phyloP scores from a whole-genome alignment of 345 rosid genomes.

The Salix koriyanagi region DNA sequence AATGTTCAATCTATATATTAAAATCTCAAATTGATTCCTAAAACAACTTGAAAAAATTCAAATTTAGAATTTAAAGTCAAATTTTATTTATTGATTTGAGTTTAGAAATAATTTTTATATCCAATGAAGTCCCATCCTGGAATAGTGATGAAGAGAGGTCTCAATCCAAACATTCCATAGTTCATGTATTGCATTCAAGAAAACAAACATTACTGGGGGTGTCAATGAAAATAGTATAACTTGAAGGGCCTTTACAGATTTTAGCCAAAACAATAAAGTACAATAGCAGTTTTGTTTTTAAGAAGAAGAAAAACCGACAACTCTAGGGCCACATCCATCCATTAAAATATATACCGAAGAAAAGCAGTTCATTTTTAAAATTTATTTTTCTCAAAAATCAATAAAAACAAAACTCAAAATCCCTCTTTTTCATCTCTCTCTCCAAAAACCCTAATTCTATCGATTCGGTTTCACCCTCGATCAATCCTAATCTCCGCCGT shows the following conservation, averaged over 20 bases:
- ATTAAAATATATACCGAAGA: not conserved
- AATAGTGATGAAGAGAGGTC: not conserved
- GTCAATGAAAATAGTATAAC: not conserved
- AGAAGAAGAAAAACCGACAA: not conserved
- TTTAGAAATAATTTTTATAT: too few relatives aligned
- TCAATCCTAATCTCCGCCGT: constrained; percentile 25
- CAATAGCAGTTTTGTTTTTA: not conserved
- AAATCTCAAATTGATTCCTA: too few relatives aligned
- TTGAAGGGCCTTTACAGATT: not conserved
- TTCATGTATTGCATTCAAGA: too few relatives aligned
- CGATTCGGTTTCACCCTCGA: constrained; percentile 51
- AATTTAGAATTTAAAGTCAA: not conserved
- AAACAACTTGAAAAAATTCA: not conserved
- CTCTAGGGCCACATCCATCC: not conserved
- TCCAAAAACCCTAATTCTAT: constrained; percentile 45
- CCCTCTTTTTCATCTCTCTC: not conserved
- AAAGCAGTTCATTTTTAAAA: not conserved
- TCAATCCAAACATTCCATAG: not conserved
- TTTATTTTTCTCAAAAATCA: not conserved
- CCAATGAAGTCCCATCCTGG: not conserved
- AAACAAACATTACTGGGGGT: not conserved
- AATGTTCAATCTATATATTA: too few relatives aligned
- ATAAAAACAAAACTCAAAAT: not conserved
- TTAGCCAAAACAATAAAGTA: not conserved
- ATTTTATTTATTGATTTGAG: not conserved